Evolutionary conservation across 139 green algal species (phyloP).

Genomic region (Coccomyxa sp.): DNA sequence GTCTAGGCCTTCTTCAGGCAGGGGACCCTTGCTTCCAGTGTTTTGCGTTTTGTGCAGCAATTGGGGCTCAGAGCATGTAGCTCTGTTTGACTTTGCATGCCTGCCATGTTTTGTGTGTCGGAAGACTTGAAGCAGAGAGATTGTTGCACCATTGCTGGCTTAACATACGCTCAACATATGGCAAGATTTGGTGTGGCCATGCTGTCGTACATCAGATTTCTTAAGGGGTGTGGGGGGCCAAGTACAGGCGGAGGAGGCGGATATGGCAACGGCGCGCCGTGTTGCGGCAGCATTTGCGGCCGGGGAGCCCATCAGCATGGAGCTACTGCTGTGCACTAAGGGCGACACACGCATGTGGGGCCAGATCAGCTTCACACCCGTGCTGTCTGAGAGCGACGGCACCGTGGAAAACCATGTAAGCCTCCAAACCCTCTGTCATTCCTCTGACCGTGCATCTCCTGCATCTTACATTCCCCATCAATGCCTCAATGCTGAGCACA

Average conservation of each 20-base stretch:
- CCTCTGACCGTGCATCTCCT: neutral
- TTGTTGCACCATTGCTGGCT: neutral
- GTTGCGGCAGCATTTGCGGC: neutral
- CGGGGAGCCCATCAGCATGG: neutral
- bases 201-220: neutral
- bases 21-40: too few relatives aligned
- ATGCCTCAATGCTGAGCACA: neutral
- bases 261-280: too few relatives aligned
- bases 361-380: neutral
- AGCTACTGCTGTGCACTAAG: conserved; percentile 5
- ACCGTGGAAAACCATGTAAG: neutral
- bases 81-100: too few relatives aligned
- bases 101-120: too few relatives aligned
- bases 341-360: neutral
- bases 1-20: too few relatives aligned
- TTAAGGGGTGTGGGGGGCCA: neutral
- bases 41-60: too few relatives aligned
- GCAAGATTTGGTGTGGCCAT: too few relatives aligned
- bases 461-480: neutral
- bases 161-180: too few relatives aligned
- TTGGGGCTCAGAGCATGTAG: too few relatives aligned
- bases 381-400: neutral
- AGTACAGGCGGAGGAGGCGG: neutral
- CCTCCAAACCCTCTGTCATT: neutral
- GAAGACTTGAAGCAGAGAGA: too few relatives aligned